Conservation (phyloP, 495 filamentous ascomycete genomes). For the Paragyromitra xinjiangensis region DNA sequence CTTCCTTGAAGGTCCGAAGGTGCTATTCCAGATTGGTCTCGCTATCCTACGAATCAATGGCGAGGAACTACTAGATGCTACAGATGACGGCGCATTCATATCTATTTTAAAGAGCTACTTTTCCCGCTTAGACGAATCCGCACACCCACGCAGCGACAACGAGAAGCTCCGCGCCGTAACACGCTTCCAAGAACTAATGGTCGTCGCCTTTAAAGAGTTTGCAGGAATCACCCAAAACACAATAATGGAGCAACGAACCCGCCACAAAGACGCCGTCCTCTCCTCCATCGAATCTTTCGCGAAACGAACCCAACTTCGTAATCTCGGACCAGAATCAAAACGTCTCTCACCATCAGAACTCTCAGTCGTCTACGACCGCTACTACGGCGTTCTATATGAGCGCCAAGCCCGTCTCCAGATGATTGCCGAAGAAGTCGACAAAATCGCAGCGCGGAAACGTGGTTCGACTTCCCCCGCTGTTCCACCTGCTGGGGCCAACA, state of each 20-base stretch:
- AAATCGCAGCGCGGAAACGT: conserved; percentile 60
- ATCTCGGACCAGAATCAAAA: conserved; percentile 95
- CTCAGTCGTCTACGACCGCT: conserved; percentile 87
- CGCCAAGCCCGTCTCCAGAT: conserved; percentile 81
- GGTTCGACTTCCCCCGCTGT: conserved; percentile 52
- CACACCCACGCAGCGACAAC: conserved; percentile 93
- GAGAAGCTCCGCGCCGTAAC: conserved; percentile 91
- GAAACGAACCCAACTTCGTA: conserved; percentile 93
- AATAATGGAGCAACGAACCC: conserved; percentile 85
- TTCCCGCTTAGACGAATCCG: conserved; percentile 88
- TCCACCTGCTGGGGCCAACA: conserved; percentile 16
- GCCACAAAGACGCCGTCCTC: conserved; percentile 90
- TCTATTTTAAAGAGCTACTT: conserved; percentile 96
- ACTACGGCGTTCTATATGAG: conserved; percentile 90
- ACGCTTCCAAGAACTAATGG: conserved; percentile 96
- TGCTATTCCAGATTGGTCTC: conserved; percentile 93
- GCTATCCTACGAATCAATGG: conserved; percentile 98
- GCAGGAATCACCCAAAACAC: conserved; percentile 91
- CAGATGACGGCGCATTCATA: conserved; percentile 96
- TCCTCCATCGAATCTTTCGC: conserved; percentile 96
- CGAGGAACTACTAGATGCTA: conserved; percentile 93
- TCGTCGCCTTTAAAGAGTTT: conserved; percentile 98
- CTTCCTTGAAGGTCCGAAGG: conserved; percentile 96
- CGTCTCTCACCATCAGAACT: conserved; percentile 84
- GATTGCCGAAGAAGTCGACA: conserved; percentile 76